These are phyloP conservation scores for Canna indica DNA, from an alignment of 176 grass and related monocot genomes.

Conservation along the genomic window DNA sequence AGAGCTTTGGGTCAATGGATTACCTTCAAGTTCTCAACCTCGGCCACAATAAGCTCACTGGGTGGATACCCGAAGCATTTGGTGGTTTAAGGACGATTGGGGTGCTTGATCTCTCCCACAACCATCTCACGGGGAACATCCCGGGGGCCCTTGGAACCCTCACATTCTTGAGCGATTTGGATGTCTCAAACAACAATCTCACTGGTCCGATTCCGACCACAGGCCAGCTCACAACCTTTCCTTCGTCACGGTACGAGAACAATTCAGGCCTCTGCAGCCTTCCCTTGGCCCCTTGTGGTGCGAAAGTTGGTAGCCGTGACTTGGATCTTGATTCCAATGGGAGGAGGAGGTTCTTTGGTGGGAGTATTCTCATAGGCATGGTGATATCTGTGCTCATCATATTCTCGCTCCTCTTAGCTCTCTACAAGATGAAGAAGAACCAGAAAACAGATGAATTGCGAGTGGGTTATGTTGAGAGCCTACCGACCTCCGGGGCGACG, in stretches of 20 bases:
- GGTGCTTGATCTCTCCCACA: slow-evolving; percentile 77
- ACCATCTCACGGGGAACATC: slow-evolving; percentile 55
- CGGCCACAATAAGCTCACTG: slow-evolving; percentile 63
- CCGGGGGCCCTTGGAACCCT: slow-evolving; percentile 42
- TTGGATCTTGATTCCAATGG: background rate
- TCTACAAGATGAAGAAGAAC: slow-evolving; percentile 66
- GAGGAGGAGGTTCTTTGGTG: slow-evolving; percentile 38
- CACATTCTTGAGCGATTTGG: slow-evolving; percentile 54
- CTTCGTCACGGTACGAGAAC: slow-evolving; percentile 51
- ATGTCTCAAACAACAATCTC: slow-evolving; percentile 82
- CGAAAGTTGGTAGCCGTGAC: background rate
- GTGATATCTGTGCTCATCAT: slow-evolving; percentile 50
- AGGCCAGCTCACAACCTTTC: slow-evolving; percentile 78
- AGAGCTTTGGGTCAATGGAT: slow-evolving; percentile 48
- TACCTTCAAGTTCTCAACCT: slow-evolving; percentile 79
- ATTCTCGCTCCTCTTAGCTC: slow-evolving; percentile 36
- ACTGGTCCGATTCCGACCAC: slow-evolving; percentile 57
- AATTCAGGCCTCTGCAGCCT: slow-evolving; percentile 77
- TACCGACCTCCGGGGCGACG: slow-evolving; percentile 41
- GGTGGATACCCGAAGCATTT: slow-evolving; percentile 52
- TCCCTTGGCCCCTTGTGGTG: slow-evolving; percentile 51
- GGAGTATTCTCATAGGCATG: slow-evolving; percentile 60
- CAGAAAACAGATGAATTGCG: slow-evolving; percentile 46
- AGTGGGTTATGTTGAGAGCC: slow-evolving; percentile 57
- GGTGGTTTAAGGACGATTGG: slow-evolving; percentile 39